A percentile compares a stretch with the other conserved stretches of the same genome.
Evolutionary conservation across 345 rosid species (phyloP).

Genomic region (Bruguiera gymnorhiza): DNA sequence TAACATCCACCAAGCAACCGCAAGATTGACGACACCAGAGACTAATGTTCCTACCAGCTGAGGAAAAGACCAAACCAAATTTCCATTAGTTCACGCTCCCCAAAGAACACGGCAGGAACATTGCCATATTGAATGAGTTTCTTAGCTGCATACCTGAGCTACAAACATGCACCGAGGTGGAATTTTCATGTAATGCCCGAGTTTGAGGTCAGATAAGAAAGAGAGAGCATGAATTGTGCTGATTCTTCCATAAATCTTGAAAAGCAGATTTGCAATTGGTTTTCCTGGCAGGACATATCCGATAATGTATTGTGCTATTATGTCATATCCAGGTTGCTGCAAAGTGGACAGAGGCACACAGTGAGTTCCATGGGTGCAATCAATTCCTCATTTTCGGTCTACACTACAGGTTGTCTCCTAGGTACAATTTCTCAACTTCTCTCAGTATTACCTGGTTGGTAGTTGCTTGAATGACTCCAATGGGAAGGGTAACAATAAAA

Average conservation of each 20-base stretch:
- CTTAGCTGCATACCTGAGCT: conserved; percentile 60
- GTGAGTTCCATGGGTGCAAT: neutral
- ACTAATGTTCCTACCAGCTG: conserved; percentile 86
- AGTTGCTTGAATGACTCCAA: conserved; percentile 98
- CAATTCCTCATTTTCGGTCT: neutral
- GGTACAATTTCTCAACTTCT: too few species aligned
- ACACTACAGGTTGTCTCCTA: neutral
- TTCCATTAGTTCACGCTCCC: neutral
- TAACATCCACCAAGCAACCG: conserved; percentile 99
- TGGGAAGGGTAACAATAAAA: conserved; percentile 88
- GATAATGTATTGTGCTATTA: conserved; percentile 93
- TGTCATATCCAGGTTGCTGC: conserved; percentile 99
- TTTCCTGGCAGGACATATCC: conserved; percentile 88
- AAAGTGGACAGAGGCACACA: conserved; percentile 5
- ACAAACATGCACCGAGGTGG: conserved; percentile 97
- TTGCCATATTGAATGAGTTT: neutral
- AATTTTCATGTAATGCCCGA: conserved; percentile 98
- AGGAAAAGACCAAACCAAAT: neutral
- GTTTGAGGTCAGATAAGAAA: conserved; percentile 95
- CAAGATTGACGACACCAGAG: conserved; percentile 74
- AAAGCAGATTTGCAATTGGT: conserved; percentile 90
- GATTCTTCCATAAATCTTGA: conserved; percentile 95
- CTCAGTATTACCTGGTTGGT: conserved; percentile 71
- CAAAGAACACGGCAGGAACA: neutral
- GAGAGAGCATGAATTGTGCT: conserved; percentile 96